Evolutionary conservation across 352 stramenopile genomes (phyloP).

Genomic region (Elongisporangium prolatum): DNA sequence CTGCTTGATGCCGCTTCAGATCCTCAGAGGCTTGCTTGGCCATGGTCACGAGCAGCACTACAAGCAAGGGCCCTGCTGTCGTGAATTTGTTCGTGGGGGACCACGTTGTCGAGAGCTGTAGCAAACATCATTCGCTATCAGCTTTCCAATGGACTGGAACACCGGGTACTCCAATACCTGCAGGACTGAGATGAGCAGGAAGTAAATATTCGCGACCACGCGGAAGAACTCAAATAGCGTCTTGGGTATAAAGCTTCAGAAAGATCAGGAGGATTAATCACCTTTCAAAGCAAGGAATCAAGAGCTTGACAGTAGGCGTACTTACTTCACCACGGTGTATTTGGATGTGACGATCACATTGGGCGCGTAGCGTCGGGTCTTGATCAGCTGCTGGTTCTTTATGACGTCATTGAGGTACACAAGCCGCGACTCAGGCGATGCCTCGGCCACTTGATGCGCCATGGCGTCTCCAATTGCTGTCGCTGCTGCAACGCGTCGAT

Average conservation of each 20-base stretch:
- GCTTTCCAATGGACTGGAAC: not conserved
- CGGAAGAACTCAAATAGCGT: conserved; percentile 94
- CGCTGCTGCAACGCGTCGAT: no score
- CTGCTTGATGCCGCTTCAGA: conserved; percentile 57
- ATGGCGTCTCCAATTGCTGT: no score
- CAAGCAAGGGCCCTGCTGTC: conserved; percentile 59
- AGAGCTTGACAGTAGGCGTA: not conserved
- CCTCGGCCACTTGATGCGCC: conserved; percentile 4
- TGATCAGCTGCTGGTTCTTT: conserved; percentile 54
- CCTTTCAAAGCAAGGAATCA: not conserved
- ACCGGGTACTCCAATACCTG: conserved; percentile 36
- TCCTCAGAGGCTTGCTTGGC: conserved; percentile 73
- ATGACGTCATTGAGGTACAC: conserved; percentile 45
- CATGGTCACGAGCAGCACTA: conserved; percentile 74
- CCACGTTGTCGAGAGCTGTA: conserved; percentile 53
- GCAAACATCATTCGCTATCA: not conserved
- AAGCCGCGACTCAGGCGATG: conserved; percentile 28
- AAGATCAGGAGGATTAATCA: conserved; percentile 6
- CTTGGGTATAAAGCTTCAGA: conserved; percentile 88
- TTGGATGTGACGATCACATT: conserved; percentile 89
- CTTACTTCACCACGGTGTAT: conserved; percentile 74
- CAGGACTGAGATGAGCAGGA: conserved; percentile 90
- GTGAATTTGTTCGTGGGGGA: conserved; percentile 71
- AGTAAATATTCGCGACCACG: conserved; percentile 93
- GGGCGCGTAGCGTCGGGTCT: conserved; percentile 40